phyloP scores from a whole-genome alignment of 345 rosid genomes.

The Sonneratia caseolaris region DNA sequence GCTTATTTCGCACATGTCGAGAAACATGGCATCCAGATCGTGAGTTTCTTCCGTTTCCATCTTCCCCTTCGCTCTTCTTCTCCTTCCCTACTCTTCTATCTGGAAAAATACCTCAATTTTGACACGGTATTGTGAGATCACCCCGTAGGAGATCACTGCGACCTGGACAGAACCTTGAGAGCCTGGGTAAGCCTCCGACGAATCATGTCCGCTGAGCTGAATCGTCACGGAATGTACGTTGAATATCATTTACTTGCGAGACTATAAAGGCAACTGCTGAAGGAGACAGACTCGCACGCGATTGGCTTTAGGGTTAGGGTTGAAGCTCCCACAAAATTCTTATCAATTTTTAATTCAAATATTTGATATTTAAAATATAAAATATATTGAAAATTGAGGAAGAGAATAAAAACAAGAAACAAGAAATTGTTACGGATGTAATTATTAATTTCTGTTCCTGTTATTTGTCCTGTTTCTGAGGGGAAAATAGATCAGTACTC shows the following conservation, averaged over 20 bases:
- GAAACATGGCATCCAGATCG: constrained; percentile 60
- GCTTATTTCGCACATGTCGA: constrained; percentile 48
- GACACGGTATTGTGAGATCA: too few species aligned
- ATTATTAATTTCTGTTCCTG: too few species aligned
- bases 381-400: neutral
- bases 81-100: too few species aligned
- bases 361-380: neutral
- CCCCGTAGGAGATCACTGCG: too few species aligned
- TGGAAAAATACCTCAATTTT: too few species aligned
- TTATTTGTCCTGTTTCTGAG: too few species aligned
- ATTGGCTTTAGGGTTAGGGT: neutral
- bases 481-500: too few species aligned
- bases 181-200: neutral
- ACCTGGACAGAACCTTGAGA: too few species aligned
- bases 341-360: neutral
- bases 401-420: too few species aligned
- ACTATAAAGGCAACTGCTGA: neutral
- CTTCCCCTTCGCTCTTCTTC: too few species aligned
- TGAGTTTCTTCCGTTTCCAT: constrained; percentile 15
- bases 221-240: neutral
- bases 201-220: neutral
- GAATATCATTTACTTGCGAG: neutral
- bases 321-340: neutral
- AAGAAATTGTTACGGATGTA: too few species aligned
- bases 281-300: neutral